phyloP scores from a whole-genome alignment of 2,329 filamentous ascomycete genomes.

The Fusarium sp. region DNA sequence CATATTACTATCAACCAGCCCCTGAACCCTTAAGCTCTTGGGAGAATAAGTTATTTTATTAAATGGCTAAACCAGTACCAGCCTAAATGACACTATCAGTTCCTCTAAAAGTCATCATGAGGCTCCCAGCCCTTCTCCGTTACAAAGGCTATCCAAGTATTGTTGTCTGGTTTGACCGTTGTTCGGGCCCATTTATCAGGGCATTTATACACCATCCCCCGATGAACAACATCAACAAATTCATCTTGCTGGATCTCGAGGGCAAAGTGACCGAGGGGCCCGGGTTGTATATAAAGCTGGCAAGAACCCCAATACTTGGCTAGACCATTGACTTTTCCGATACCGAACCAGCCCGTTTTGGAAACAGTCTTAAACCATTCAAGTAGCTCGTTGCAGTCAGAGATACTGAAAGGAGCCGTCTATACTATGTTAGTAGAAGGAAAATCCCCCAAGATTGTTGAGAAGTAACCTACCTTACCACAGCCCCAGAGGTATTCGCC shows the following conservation, averaged over 20 bases:
- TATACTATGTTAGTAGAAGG: not conserved
- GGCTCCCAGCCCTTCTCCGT: not conserved
- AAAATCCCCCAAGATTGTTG: not conserved
- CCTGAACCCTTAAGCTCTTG: not conserved
- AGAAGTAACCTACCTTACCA: not conserved
- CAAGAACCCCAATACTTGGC: not conserved
- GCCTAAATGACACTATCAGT: accelerated
- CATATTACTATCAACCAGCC: not conserved
- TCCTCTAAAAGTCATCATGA: not conserved
- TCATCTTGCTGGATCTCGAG: not conserved
- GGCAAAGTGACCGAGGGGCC: not conserved
- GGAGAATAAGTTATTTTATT: too few relatives aligned
- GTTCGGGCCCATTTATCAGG: not conserved
- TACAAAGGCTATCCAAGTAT: slow-evolving; percentile 8
- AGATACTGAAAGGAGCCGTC: not conserved
- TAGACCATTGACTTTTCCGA: not conserved
- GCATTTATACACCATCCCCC: not conserved
- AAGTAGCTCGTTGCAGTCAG: not conserved
- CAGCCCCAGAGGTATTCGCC: slow-evolving; percentile 10
- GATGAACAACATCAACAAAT: not conserved
- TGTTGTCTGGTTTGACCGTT: not conserved
- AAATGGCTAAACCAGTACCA: too few relatives aligned
- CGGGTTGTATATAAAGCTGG: not conserved
- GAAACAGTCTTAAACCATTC: not conserved
- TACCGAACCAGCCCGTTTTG: not conserved